Evolutionary conservation across 2,329 filamentous ascomycete genomes (phyloP), one percentile per base, ranked within the genome.

Genomic region (Coniochaeta ligniaria): DNA sequence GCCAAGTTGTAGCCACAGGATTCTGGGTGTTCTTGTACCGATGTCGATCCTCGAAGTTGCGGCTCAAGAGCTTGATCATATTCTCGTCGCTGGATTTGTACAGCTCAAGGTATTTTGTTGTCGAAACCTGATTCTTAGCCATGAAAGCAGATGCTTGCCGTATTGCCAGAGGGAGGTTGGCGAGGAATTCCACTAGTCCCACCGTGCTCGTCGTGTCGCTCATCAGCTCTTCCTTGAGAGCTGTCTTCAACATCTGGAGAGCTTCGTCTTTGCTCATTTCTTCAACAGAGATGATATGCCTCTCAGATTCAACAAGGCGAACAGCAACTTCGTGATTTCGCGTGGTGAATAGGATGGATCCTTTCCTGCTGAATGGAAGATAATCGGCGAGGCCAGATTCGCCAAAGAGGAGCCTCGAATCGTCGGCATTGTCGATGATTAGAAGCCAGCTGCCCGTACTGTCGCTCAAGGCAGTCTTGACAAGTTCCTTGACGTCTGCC

Each of bases 341-440:
- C 3, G 35, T 36, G 3, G 35, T 36, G 8, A 36, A 36, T 3
- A 36, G 35, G 35, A 36, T 36, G 12, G 35, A 36, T 5, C 35
- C 35, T 9, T 11, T 36, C 3, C 12, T 9, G 12, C 35, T 36
- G 12, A 14, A 36, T 3, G 35, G 35, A 36, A 36, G 35, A 14
- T 14, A 36, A 3, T 36, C 35, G 12, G 35, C 12, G 12, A 14
- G 7, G 7, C 35, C 35, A 14, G 35, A 5, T 3, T 60, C 64
- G 12, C 47, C 64, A 43, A 70, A 67, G 0, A 75, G 59, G 2
- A 77, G 60, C 1, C 71, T 60, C 4, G 57, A 56, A 60, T 80
- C 74, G 59, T 80, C 75, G 14, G 74, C 75, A 57, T 78, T 80
- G 59, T 81, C 76, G n/a, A 80, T 58, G 43, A 81, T 66, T 45